A percentile compares a stretch with the other conserved stretches of the same genome.
Conservation (phyloP, 768 basidiomycete genomes). For the Rubroboletus pulcherrimus region DNA sequence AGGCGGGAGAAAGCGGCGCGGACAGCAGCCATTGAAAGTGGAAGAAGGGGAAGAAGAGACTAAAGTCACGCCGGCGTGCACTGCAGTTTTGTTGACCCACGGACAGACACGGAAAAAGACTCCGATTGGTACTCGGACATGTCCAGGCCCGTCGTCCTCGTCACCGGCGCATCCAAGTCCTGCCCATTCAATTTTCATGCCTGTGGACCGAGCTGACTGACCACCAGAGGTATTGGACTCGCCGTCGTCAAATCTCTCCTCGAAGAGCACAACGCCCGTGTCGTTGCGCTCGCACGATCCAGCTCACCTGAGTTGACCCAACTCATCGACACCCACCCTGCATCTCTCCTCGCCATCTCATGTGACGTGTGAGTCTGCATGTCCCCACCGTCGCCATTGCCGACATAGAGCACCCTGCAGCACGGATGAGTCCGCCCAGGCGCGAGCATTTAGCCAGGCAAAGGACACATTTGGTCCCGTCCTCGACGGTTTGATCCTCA, state of each 20-base stretch:
- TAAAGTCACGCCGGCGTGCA: not conserved
- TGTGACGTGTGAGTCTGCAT: slow-evolving; percentile 69
- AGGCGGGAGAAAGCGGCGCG: slow-evolving; percentile 64
- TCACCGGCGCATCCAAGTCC: slow-evolving; percentile 86
- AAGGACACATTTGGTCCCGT: slow-evolving; percentile 55
- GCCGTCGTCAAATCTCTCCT: slow-evolving; percentile 70
- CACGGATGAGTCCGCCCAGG: slow-evolving; percentile 51
- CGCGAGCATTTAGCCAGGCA: slow-evolving; percentile 53
- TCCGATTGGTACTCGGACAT: slow-evolving; percentile 9
- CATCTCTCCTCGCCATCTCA: slow-evolving; percentile 48
- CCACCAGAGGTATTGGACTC: slow-evolving; percentile 70
- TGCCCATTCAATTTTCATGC: not conserved
- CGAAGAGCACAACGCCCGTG: slow-evolving; percentile 55
- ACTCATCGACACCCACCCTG: slow-evolving; percentile 39
- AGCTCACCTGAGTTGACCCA: slow-evolving; percentile 58
- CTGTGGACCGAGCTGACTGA: slow-evolving; percentile 2
- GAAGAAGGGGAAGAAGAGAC: slow-evolving; percentile 8
- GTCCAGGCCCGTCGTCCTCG: slow-evolving; percentile 57
- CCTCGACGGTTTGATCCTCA: slow-evolving; percentile 72
- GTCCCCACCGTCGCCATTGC: not conserved
- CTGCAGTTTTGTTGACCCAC: slow-evolving; percentile 14
- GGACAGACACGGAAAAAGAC: slow-evolving; percentile 23
- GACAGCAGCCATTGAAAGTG: slow-evolving; percentile 48
- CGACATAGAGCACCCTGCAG: slow-evolving; percentile 35
- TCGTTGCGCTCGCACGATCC: slow-evolving; percentile 75